Conservation (phyloP, 495 filamentous ascomycete species). For the Tuber aestivum region DNA sequence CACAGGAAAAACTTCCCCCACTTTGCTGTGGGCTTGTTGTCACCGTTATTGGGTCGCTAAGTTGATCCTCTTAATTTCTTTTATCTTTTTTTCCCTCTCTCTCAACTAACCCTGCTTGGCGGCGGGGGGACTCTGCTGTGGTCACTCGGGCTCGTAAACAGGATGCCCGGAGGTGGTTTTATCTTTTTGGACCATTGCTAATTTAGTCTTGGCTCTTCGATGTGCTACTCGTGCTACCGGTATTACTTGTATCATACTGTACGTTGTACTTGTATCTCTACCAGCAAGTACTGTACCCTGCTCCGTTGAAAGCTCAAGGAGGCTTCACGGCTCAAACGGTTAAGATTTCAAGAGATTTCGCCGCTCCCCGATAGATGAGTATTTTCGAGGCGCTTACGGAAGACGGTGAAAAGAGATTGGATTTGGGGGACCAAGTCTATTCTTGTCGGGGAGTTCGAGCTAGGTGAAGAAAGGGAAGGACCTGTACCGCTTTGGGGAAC, state of each 20-base stretch:
- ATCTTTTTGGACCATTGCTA: background rate
- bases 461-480: background rate
- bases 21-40: background rate
- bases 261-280: background rate
- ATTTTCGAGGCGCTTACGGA: background rate
- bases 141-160: background rate
- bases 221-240: background rate
- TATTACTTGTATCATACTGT: too few relatives aligned
- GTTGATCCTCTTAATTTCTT: background rate
- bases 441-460: background rate
- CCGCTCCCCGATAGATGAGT: background rate
- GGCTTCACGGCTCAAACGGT: background rate
- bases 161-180: background rate
- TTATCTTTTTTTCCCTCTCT: background rate
- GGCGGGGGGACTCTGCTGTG: background rate
- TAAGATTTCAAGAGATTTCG: background rate
- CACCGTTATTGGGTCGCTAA: background rate
- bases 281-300: background rate
- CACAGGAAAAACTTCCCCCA: background rate
- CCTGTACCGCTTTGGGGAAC: background rate
- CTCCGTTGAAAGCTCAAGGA: background rate
- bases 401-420: background rate
- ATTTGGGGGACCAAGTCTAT: background rate
- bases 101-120: background rate
- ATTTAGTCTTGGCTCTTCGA: background rate